Evolutionary conservation across 1,139 yeast genomes (phyloP).

Genomic region (Suhomyces anneliseae): DNA sequence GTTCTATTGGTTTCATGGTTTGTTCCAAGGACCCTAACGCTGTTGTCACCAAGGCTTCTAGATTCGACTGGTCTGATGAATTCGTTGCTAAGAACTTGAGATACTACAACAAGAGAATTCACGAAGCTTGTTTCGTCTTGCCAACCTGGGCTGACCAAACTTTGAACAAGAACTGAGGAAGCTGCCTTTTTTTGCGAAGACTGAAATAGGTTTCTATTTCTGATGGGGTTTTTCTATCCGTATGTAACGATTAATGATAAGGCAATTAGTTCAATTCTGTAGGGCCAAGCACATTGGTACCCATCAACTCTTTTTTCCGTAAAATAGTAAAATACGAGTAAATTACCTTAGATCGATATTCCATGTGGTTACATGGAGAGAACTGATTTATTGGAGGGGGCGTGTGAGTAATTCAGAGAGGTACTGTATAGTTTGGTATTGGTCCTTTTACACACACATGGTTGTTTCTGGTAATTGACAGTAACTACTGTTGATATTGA

Average conservation of each 20-base stretch:
- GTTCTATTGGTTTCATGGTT: conserved; percentile 93
- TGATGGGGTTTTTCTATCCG: background rate
- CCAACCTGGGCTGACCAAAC: conserved; percentile 76
- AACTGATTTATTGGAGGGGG: too few relatives aligned
- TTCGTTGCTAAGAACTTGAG: conserved; percentile 66
- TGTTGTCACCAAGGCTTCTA: conserved; percentile 63
- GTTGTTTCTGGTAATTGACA: too few relatives aligned
- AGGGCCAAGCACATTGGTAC: background rate
- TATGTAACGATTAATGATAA: background rate
- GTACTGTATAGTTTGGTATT: too few relatives aligned
- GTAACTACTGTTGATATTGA: too few relatives aligned
- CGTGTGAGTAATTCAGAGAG: too few relatives aligned
- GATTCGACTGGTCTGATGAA: conserved; percentile 59
- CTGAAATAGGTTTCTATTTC: background rate
- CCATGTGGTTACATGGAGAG: too few relatives aligned
- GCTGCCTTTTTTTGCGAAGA: background rate
- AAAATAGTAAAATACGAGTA: too few relatives aligned
- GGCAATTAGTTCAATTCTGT: background rate
- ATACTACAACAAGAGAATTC: conserved; percentile 79
- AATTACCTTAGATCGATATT: too few relatives aligned
- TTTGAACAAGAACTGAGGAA: conserved; percentile 20
- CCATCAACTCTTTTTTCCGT: too few relatives aligned
- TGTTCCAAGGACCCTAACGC: conserved; percentile 73
- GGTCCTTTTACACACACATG: too few relatives aligned
- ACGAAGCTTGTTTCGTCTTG: conserved; percentile 80